phyloP scores from a whole-genome alignment of 495 filamentous ascomycete species.

The Aspergillus mulundensis region DNA sequence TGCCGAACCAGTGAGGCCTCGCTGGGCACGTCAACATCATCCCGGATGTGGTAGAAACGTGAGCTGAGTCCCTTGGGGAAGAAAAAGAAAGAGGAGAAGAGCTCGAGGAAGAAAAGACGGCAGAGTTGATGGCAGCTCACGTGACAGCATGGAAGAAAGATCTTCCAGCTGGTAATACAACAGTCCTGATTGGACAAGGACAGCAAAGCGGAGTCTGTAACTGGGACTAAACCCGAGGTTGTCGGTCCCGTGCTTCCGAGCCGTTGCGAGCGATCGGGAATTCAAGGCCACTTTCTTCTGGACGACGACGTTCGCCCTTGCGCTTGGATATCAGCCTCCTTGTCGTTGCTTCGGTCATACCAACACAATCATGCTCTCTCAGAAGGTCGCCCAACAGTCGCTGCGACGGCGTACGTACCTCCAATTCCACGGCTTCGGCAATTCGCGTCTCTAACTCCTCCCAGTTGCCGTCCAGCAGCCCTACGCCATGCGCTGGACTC shows the following conservation, averaged over 20 bases:
- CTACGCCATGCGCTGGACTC: constrained; percentile 41
- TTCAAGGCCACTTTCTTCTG: constrained; percentile 22
- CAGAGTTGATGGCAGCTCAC: constrained; percentile 12
- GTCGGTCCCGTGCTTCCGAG: constrained; percentile 40
- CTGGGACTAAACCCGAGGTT: constrained; percentile 40
- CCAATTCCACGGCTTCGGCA: constrained; percentile 4
- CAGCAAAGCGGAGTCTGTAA: constrained; percentile 27
- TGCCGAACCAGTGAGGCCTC: constrained; percentile 44
- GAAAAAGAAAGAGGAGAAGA: constrained; percentile 21
- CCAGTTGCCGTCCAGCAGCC: constrained; percentile 50
- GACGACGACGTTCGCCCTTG: constrained; percentile 17
- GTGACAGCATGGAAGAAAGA: constrained; percentile 28
- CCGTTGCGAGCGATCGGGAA: constrained; percentile 24
- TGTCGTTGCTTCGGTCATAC: constrained; percentile 13
- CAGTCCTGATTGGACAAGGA: constrained; percentile 33
- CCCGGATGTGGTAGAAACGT: constrained; percentile 38
- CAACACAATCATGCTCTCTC: constrained; percentile 56
- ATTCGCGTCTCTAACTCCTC: constrained; percentile 20
- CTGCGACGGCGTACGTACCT: constrained; percentile 61
- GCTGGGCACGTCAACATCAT: constrained; percentile 44
- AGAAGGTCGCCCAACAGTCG: constrained; percentile 62
- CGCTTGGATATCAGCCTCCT: constrained; percentile 11
- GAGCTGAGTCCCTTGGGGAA: constrained; percentile 45
- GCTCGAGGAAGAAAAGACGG: not conserved
- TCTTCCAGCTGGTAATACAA: constrained; percentile 37